Base-by-base conservation (phyloP, 2,329 filamentous ascomycete species). In the Sporothrix brasiliensis region DNA sequence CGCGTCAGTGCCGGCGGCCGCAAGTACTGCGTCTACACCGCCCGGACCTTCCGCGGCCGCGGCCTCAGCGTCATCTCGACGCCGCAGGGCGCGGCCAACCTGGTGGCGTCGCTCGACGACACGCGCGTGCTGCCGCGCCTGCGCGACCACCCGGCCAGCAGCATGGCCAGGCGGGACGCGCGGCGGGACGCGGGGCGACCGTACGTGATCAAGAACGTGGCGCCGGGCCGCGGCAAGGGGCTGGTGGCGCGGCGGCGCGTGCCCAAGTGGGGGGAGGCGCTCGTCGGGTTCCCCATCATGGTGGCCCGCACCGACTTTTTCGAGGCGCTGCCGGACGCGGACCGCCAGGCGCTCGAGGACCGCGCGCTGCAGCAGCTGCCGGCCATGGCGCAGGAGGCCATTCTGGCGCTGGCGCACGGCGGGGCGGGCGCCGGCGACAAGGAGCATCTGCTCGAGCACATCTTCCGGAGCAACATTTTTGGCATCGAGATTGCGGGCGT, bases 381-480 rank as follows among this genome's bases (percentile, higher is more conserved):
- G 0, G 24, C 27, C 27, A 63, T 72, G 14, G 71, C 73, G 61
- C 69, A 72, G 69, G 49, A 30, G 11, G 56, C 70, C 2, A 69
- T 77, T n/a, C 21, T 73, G 66, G 52, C 65, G 1, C 69, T 77
- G 63, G 75, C 75, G 4, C 68, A 72, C 54, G 75, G 72, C 58
- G 27, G 44, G 13, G 72, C 58, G 0, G 72, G 71, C 1, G 72
- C 39, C 13, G 1, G 70, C 1, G 69, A 71, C 34, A 24, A 47
- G 34, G 69, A 71, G n/a, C 63, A 67, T 7, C 41, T 70, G 27
- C 71, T 77, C 4, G 67, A 75, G 56, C 74, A 77, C 63, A 72
- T 75, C 6, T 50, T 77, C 19, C 72, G 70, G 30, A 76, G 75
- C 14, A 77, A 77, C 50, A 75, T 74, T 14, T 77, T 77, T 63